These are phyloP conservation scores for Chaetothyriales sp. DNA, from an alignment of 2,329 filamentous ascomycete species.

Conservation along the genomic window DNA sequence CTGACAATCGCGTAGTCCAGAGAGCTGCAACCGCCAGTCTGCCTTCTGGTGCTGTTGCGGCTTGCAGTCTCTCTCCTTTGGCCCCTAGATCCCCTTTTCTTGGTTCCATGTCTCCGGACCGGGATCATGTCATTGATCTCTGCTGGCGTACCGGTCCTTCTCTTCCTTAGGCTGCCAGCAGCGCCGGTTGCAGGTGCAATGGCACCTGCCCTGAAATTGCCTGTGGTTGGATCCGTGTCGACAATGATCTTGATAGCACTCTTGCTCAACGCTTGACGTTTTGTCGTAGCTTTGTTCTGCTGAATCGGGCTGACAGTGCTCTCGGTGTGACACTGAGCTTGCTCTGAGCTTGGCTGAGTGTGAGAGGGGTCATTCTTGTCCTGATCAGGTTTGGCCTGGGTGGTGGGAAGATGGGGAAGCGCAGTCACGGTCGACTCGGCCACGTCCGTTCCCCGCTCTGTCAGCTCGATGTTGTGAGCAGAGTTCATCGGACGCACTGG, in stretches of 20 bases:
- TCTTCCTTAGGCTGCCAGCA: not conserved
- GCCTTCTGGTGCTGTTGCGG: not conserved
- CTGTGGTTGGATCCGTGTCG: constrained; percentile 12
- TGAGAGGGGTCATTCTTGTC: not conserved
- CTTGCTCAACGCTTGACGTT: constrained; percentile 6
- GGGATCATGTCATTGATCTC: not conserved
- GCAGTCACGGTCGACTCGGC: not conserved
- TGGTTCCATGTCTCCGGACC: not conserved
- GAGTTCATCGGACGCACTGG: not conserved
- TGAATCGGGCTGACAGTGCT: not conserved
- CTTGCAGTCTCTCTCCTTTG: not conserved
- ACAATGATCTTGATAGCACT: constrained; percentile 14
- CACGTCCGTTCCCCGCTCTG: not conserved
- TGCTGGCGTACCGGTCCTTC: not conserved
- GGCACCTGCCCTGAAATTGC: constrained; percentile 12
- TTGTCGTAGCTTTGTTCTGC: not conserved
- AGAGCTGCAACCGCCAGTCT: not conserved
- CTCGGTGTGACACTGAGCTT: not conserved
- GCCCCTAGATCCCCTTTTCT: not conserved
- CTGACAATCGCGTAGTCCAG: not conserved
- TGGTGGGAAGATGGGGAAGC: not conserved
- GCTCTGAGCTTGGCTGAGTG: not conserved
- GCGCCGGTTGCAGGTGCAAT: constrained; percentile 8
- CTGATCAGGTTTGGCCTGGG: not conserved
- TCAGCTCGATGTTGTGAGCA: not conserved